These are phyloP conservation scores for Annona squamosa DNA, from an alignment of 164 flowering plant genomes.

Conservation along the genomic window DNA sequence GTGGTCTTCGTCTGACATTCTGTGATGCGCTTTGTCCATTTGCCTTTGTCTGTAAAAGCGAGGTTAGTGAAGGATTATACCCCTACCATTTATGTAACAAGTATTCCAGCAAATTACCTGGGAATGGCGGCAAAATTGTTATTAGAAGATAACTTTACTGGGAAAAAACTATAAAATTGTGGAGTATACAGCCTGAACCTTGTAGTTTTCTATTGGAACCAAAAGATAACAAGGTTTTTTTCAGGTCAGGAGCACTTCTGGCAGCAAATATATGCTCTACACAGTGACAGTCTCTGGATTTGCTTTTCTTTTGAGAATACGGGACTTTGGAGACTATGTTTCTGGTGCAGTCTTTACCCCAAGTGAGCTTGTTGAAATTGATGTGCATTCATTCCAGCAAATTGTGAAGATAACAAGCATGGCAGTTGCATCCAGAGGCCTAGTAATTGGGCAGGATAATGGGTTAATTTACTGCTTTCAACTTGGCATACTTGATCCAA, in stretches of 20 bases:
- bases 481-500: constrained; percentile 43
- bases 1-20: constrained; percentile 58
- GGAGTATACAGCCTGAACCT: background rate
- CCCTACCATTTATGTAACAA: background rate
- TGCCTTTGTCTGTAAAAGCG: constrained; percentile 45
- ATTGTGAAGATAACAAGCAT: constrained; percentile 36
- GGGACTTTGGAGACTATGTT: constrained; percentile 28
- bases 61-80: constrained; percentile 31
- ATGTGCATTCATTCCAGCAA: constrained; percentile 26
- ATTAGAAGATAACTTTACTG: background rate
- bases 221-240: background rate
- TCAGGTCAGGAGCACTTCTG: constrained; percentile 23
- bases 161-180: background rate
- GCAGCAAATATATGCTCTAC: constrained; percentile 37
- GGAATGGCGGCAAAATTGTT: background rate
- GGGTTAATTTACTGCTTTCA: constrained; percentile 58
- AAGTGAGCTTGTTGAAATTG: constrained; percentile 37
- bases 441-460: constrained; percentile 56
- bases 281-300: constrained; percentile 55
- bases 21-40: constrained; percentile 55
- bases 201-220: background rate
- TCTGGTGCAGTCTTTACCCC: constrained; percentile 34
- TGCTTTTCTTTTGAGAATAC: constrained; percentile 49
- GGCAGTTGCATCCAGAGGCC: constrained; percentile 49
- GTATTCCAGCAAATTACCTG: background rate